These are phyloP conservation scores for Ceratobasidium papillatum DNA, from an alignment of 1,284 basidiomycete species.

Conservation along the genomic window DNA sequence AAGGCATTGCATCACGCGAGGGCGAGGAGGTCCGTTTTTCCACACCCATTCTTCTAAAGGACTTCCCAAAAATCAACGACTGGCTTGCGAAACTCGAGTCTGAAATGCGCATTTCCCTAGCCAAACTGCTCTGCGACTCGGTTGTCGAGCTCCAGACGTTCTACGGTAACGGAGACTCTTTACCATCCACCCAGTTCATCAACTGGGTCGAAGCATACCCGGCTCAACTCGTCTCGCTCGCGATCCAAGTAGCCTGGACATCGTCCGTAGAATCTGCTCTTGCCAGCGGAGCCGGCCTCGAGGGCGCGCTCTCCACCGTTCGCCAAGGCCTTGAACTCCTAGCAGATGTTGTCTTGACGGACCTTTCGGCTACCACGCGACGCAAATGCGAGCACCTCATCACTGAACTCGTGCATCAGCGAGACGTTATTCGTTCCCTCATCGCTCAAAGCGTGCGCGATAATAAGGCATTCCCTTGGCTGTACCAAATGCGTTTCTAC, in stretches of 20 bases:
- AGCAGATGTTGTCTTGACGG: constrained; percentile 93
- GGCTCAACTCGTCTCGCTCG: constrained; percentile 94
- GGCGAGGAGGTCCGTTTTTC: constrained; percentile 92
- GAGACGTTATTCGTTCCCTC: constrained; percentile 90
- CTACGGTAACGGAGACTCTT: constrained; percentile 70
- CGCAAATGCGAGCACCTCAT: constrained; percentile 99
- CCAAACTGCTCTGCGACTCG: constrained; percentile 79
- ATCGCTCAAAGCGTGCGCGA: constrained; percentile 72
- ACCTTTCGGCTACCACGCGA: constrained; percentile 87
- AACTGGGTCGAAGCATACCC: constrained; percentile 93
- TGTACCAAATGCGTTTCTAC: constrained; percentile 99
- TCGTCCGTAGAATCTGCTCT: constrained; percentile 81
- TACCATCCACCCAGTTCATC: constrained; percentile 74
- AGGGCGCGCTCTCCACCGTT: constrained; percentile 78
- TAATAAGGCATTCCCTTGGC: constrained; percentile 85
- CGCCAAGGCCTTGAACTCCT: constrained; percentile 89
- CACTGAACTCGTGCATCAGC: constrained; percentile 97
- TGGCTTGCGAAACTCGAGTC: constrained; percentile 94
- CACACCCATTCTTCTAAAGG: constrained; percentile 85
- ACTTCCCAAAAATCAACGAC: constrained; percentile 98
- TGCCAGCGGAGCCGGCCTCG: constrained; percentile 63
- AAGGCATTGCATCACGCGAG: constrained; percentile 92
- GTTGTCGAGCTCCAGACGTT: constrained; percentile 83
- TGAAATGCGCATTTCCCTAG: constrained; percentile 94
- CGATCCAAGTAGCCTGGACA: constrained; percentile 96